Conservation (phyloP, 495 filamentous ascomycete species). For the Aspergillus incahuasiensis region DNA sequence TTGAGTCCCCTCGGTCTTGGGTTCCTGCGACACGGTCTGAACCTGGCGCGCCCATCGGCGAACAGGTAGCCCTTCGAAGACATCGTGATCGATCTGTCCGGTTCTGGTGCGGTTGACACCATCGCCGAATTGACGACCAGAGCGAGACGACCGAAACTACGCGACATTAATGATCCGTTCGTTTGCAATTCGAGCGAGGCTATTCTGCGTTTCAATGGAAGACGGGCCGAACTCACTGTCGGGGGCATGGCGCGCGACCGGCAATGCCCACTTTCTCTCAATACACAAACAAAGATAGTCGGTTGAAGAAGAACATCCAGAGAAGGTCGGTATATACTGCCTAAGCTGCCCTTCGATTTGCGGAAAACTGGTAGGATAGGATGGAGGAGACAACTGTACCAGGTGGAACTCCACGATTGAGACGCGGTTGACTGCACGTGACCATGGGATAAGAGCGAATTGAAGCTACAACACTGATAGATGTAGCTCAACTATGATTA, state of each 20-base stretch:
- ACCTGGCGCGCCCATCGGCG: constrained; percentile 79
- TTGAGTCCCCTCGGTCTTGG: constrained; percentile 48
- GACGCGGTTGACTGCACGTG: too few relatives aligned
- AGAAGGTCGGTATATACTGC: background rate
- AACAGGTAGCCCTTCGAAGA: constrained; percentile 91
- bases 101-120: constrained; percentile 67
- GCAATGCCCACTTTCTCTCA: constrained; percentile 4
- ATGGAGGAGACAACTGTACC: too few relatives aligned
- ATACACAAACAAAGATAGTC: background rate
- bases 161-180: background rate
- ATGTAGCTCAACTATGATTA: background rate
- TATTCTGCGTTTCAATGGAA: background rate
- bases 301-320: background rate
- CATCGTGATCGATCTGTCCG: constrained; percentile 83
- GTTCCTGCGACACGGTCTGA: constrained; percentile 65
- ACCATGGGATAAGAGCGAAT: background rate
- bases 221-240: constrained; percentile 34
- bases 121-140: constrained; percentile 42
- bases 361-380: background rate
- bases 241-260: constrained; percentile 34
- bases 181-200: background rate
- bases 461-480: background rate
- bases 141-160: constrained; percentile 45
- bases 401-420: too few relatives aligned
- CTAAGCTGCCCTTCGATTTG: background rate